phyloP scores from a whole-genome alignment of 164 flowering plant species.

The Nymphaea thermarum region DNA sequence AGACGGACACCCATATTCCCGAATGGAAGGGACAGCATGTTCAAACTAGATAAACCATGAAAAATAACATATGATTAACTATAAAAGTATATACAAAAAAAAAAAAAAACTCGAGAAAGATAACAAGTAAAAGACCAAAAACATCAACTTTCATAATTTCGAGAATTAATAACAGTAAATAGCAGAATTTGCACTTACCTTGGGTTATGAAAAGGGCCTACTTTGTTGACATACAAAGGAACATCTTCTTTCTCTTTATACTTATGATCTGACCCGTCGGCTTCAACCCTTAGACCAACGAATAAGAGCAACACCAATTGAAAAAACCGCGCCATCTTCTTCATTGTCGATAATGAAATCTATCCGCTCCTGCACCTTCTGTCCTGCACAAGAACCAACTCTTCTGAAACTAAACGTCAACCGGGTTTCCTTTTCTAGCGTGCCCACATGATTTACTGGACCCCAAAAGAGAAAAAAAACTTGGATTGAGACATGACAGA shows the following conservation, averaged over 20 bases:
- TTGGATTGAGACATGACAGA: too few species aligned
- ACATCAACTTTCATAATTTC: neutral
- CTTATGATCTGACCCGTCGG: slow-evolving; percentile 14
- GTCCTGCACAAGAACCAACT: neutral
- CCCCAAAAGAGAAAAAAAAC: too few species aligned
- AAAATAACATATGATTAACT: neutral
- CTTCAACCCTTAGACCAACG: slow-evolving; percentile 6
- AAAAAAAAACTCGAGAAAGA: neutral
- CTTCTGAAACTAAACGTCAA: neutral
- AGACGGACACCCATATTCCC: neutral
- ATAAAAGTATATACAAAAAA: neutral
- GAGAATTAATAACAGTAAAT: neutral
- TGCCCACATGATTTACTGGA: too few species aligned
- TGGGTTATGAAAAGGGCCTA: slow-evolving; percentile 17
- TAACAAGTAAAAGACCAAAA: neutral
- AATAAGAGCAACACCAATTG: slow-evolving; percentile 3
- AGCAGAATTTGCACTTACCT: slow-evolving; percentile 3
- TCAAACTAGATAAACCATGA: too few species aligned
- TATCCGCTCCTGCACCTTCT: neutral
- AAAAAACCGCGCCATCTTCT: slow-evolving; percentile 2
- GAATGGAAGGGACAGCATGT: neutral
- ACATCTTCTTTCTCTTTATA: slow-evolving; percentile 11
- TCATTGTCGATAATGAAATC: neutral
- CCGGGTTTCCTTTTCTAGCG: too few species aligned
- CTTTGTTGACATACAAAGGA: slow-evolving; percentile 17